These are phyloP conservation scores for Colletotrichum ledebouriae DNA, from an alignment of 2,329 filamentous ascomycete species.

Conservation along the genomic window DNA sequence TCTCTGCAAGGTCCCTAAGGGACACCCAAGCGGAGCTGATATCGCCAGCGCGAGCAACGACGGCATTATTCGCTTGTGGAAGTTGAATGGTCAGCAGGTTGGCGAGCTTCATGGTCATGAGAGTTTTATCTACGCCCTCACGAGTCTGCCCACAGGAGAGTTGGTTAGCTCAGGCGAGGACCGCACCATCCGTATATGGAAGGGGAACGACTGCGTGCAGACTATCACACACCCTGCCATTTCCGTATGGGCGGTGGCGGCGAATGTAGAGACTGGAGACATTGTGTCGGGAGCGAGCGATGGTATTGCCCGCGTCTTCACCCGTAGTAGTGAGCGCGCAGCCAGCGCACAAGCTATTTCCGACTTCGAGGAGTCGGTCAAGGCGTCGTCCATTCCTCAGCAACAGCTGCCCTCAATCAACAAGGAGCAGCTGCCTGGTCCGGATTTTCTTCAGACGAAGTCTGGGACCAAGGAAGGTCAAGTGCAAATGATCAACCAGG, in stretches of 20 bases:
- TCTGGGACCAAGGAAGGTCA: constrained; percentile 96
- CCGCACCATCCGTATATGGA: constrained; percentile 93
- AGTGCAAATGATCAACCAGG: constrained; percentile 89
- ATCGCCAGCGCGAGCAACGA: constrained; percentile 97
- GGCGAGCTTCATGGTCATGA: constrained; percentile 89
- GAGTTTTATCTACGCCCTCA: constrained; percentile 92
- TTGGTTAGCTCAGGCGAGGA: constrained; percentile 94
- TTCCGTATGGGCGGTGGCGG: constrained; percentile 95
- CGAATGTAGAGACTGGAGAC: constrained; percentile 84
- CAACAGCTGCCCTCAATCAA: constrained; percentile 88
- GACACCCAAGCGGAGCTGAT: constrained; percentile 86
- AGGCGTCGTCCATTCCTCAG: constrained; percentile 86
- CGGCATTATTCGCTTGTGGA: constrained; percentile 89
- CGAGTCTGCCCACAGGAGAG: constrained; percentile 83
- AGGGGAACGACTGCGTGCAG: constrained; percentile 84
- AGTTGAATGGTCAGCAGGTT: constrained; percentile 80
- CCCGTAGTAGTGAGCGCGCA: constrained; percentile 75
- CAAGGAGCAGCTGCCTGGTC: constrained; percentile 90
- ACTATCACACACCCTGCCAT: constrained; percentile 98
- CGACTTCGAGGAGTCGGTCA: constrained; percentile 86
- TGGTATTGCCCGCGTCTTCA: constrained; percentile 86
- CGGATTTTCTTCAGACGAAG: constrained; percentile 85
- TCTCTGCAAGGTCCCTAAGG: constrained; percentile 82
- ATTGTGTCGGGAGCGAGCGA: constrained; percentile 96
- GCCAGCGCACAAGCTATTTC: constrained; percentile 77